Evolutionary conservation across 2,329 filamentous ascomycete species (phyloP).

Genomic region (Knufia fluminis): DNA sequence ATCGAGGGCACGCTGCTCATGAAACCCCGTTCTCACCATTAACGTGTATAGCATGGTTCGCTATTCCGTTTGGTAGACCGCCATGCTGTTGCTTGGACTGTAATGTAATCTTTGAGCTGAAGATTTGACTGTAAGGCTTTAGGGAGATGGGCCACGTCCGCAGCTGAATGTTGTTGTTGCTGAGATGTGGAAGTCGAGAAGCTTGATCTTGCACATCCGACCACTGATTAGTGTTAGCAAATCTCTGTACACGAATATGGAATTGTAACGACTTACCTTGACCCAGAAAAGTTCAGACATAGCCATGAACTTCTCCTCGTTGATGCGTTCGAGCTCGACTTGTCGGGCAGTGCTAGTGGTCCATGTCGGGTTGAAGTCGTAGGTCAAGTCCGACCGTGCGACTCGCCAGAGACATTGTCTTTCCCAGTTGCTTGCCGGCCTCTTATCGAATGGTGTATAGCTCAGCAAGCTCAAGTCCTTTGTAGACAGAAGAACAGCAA

Average conservation of each 20-base stretch:
- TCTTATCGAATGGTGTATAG: conserved; percentile 34
- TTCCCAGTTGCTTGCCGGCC: conserved; percentile 34
- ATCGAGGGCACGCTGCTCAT: background rate
- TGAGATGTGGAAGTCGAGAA: conserved; percentile 39
- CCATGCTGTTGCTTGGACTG: background rate
- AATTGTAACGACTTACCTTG: conserved; percentile 29
- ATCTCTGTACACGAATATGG: conserved; percentile 11
- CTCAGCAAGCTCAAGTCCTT: conserved; percentile 42
- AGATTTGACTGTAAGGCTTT: conserved; percentile 10
- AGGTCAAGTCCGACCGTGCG: conserved; percentile 37
- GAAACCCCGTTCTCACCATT: conserved; percentile 9
- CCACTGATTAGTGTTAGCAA: conserved; percentile 27
- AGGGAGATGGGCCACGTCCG: conserved; percentile 15
- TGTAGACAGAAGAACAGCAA: conserved; percentile 39
- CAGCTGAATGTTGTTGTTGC: conserved; percentile 11
- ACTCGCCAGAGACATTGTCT: conserved; percentile 40
- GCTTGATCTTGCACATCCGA: conserved; percentile 43
- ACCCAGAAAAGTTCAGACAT: conserved; percentile 46
- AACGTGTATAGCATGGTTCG: background rate
- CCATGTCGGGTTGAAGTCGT: conserved; percentile 28
- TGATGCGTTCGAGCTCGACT: conserved; percentile 1
- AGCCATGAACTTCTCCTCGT: conserved; percentile 34
- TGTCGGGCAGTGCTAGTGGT: background rate
- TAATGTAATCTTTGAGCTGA: background rate
- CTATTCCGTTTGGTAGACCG: conserved; percentile 2